Base-by-base conservation (phyloP, 371 early-diverging fungal genomes). In the Mortierella sp. region DNA sequence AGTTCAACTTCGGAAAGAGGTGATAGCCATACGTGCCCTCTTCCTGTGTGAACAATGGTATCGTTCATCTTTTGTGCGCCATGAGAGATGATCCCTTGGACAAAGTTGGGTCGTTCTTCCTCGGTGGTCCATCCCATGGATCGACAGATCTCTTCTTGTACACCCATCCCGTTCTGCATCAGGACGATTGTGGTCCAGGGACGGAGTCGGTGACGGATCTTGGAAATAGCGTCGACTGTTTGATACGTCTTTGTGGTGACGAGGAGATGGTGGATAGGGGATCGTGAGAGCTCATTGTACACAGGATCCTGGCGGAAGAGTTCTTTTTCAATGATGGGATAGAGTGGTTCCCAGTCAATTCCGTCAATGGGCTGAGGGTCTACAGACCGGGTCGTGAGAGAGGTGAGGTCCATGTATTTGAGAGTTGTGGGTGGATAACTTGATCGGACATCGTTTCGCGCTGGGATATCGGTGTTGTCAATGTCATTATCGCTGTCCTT, bases 91-190 rank as follows among this genome's bases (percentile, higher is more conserved):
- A 73, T 67, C 7, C 73, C 73, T 24, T 73, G 73, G 26, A 73
- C 68, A 64, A 73, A 73, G n/a, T 64, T 73, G 7, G 74, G 74
- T 43, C 57, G 19, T n/a, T 73, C 68, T 14, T 19, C 31, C 13
- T 59, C 64, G 30, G 54, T 47, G 7, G 54, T 56, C 74, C 74
- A 73, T 14, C 74, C 74, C 68, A 73, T 67, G 0, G 74, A 54
- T 39, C 64, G 54, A 43, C 74, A 73, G 41, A 73, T 64, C 68
- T 73, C 74, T 38, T 73, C 68, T 57, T 49, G 55, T 12, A 64
- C 68, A 3, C 74, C 74, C 74, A 73, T 73, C 0, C 74, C 74
- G 42, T 73, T 73, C 41, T 73, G 74, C 68, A 73, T 67, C 34
- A 73, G n/a, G 7, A 73, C 74, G 14, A 73, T 68, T 0, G 74